These are phyloP conservation scores for Erigeron canadensis DNA, from an alignment of 129 eudicot genomes.

Conservation along the genomic window DNA sequence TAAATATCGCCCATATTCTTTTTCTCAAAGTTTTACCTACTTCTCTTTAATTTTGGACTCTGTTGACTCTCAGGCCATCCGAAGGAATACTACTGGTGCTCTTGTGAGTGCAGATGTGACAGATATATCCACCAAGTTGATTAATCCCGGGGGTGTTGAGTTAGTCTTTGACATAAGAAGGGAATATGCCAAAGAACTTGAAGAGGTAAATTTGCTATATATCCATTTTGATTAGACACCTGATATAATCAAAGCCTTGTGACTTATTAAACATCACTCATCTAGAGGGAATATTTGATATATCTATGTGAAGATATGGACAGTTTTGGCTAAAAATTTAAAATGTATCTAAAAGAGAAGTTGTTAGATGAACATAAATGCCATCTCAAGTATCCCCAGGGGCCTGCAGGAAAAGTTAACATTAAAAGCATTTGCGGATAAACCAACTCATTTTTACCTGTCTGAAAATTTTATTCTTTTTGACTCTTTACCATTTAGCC, in stretches of 20 bases:
- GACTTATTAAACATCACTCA: neutral
- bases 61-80: slow-evolving; percentile 48
- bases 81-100: slow-evolving; percentile 42
- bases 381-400: too few species aligned
- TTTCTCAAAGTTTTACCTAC: neutral
- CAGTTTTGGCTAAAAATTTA: neutral
- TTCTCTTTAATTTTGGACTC: neutral
- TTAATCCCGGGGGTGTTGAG: slow-evolving; percentile 64
- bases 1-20: neutral
- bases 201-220: slow-evolving; percentile 51
- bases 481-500: too few species aligned
- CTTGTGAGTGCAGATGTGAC: slow-evolving; percentile 39
- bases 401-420: too few species aligned
- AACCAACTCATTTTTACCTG: too few species aligned
- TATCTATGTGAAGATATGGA: neutral
- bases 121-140: slow-evolving; percentile 54
- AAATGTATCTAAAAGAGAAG: too few species aligned
- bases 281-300: neutral
- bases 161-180: slow-evolving; percentile 69
- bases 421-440: too few species aligned
- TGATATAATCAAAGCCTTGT: slow-evolving; percentile 13
- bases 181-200: slow-evolving; percentile 74
- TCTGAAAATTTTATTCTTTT: too few species aligned
- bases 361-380: too few species aligned
- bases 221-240: slow-evolving; percentile 21